Percentiles rank a stretch among this genome's conserved stretches.
Conservation (phyloP, 2,329 filamentous ascomycete species). For the Fusarium musae region DNA sequence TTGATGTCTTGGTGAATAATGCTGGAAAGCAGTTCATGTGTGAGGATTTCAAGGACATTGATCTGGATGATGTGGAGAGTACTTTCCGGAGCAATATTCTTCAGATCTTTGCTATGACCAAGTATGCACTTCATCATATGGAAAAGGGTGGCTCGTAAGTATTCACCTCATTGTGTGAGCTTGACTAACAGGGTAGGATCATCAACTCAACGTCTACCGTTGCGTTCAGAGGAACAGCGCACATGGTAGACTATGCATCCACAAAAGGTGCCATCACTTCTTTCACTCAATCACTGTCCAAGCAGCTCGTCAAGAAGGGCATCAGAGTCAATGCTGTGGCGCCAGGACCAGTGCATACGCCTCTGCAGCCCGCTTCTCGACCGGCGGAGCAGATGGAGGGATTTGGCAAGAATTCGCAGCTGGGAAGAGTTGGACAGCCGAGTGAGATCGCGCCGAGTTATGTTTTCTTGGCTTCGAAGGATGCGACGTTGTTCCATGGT, state of each 20-base stretch:
- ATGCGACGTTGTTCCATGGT: conserved; percentile 53
- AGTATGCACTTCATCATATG: conserved; percentile 67
- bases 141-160: conserved; percentile 58
- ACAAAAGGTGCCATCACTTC: conserved; percentile 69
- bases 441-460: conserved; percentile 57
- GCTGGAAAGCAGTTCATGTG: conserved; percentile 67
- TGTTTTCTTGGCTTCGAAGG: conserved; percentile 55
- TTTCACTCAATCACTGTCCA: conserved; percentile 64
- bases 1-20: conserved; percentile 68
- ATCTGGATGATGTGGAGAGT: conserved; percentile 64
- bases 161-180: neutral
- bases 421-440: conserved; percentile 56
- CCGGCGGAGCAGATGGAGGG: conserved; percentile 58
- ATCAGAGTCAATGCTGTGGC: conserved; percentile 65
- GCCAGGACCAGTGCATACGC: conserved; percentile 57
- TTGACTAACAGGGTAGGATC: conserved; percentile 52
- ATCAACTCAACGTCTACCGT: conserved; percentile 67
- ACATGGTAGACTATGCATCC: conserved; percentile 65
- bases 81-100: conserved; percentile 68
- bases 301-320: conserved; percentile 64
- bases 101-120: conserved; percentile 69
- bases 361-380: conserved; percentile 56
- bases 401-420: conserved; percentile 52
- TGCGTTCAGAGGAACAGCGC: conserved; percentile 62
- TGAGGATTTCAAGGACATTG: conserved; percentile 62